These are phyloP conservation scores for Murraya koenigii DNA, from an alignment of 345 rosid species.

Conservation along the genomic window DNA sequence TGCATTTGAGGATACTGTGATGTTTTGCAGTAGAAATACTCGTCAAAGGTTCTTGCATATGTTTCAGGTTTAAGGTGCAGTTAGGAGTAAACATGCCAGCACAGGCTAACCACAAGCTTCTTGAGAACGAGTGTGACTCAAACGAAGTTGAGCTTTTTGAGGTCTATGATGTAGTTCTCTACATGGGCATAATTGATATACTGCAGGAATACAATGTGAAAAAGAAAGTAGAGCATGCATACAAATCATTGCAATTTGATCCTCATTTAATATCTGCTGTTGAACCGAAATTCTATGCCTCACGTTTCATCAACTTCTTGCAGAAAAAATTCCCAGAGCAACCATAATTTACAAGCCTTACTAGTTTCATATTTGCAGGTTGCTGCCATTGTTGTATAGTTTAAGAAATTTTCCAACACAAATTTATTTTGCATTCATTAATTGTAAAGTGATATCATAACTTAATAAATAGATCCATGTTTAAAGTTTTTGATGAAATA, in stretches of 20 bases:
- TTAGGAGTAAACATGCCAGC: constrained; percentile 98
- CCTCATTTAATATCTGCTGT: constrained; percentile 61
- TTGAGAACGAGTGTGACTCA: constrained; percentile 41
- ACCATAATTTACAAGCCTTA: constrained; percentile 8
- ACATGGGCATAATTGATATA: constrained; percentile 90
- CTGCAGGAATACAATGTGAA: constrained; percentile 77
- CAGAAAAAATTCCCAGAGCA: constrained; percentile 58
- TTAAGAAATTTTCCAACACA: background rate
- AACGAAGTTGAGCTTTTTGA: constrained; percentile 71
- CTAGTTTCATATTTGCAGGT: background rate
- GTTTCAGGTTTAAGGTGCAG: constrained; percentile 73
- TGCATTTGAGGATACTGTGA: background rate
- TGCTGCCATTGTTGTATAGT: constrained; percentile 5
- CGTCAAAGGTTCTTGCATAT: background rate
- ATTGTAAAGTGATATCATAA: constrained; percentile 7
- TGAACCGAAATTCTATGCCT: constrained; percentile 66
- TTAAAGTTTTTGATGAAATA: background rate
- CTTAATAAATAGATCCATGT: background rate
- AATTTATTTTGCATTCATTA: constrained; percentile 8
- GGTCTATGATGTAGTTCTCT: constrained; percentile 86
- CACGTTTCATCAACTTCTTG: constrained; percentile 72
- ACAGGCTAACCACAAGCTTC: constrained; percentile 66
- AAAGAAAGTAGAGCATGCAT: constrained; percentile 72
- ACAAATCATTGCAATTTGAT: constrained; percentile 65
- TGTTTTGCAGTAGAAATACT: background rate